Conservation (phyloP, 805 yeast species). For the Pichia rugopelliculosa region DNA sequence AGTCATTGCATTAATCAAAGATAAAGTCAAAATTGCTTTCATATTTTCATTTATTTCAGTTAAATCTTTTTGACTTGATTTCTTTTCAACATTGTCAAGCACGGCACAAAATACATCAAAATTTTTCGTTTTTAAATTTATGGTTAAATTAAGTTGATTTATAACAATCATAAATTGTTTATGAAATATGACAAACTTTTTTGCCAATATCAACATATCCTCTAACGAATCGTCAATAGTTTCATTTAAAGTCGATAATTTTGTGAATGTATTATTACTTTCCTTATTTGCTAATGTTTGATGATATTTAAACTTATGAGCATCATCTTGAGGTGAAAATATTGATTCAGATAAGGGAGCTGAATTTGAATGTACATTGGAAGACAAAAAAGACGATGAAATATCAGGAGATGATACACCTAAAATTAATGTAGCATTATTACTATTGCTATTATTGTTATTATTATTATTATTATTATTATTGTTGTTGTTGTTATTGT, state of each 20-base stretch:
- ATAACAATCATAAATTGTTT: conserved; percentile 14
- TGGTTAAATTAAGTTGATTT: conserved; percentile 14
- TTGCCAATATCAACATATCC: conserved; percentile 15
- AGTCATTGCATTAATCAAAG: conserved; percentile 17
- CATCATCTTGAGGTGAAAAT: not conserved
- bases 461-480: not conserved
- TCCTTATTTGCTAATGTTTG: not conserved
- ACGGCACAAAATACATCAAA: conserved; percentile 14
- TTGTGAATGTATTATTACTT: conserved; percentile 1
- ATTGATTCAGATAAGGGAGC: not conserved
- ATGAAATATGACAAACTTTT: conserved; percentile 19
- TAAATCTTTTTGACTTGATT: conserved; percentile 11
- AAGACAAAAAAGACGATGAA: not conserved
- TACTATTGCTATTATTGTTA: not conserved
- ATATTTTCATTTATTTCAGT: conserved; percentile 11
- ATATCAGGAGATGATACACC: conserved; percentile 3
- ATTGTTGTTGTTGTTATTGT: not conserved
- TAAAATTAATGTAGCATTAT: not conserved
- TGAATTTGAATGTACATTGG: not conserved
- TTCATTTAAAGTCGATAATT: conserved; percentile 9
- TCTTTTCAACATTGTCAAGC: conserved; percentile 17
- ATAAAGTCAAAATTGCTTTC: conserved; percentile 13
- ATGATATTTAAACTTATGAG: conserved; percentile 4
- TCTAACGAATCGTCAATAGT: conserved; percentile 4
- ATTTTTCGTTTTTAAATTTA: conserved; percentile 12